Evolutionary conservation across 2,329 filamentous ascomycete species (phyloP).

Genomic region (Aspergillus awamori): DNA sequence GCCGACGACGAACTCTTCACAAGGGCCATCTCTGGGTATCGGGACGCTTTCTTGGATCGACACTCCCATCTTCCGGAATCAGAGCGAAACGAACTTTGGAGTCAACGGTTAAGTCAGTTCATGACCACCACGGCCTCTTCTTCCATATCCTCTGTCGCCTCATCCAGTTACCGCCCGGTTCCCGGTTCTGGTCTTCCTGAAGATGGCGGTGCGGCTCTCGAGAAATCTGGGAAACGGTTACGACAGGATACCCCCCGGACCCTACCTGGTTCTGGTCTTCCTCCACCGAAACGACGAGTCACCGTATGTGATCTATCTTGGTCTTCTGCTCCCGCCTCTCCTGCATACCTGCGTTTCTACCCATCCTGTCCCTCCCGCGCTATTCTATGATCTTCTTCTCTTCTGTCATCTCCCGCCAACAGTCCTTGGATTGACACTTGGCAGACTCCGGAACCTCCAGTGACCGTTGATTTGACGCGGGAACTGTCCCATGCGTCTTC

Average conservation of each 20-base stretch:
- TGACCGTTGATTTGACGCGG: slow-evolving; percentile 36
- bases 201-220: slow-evolving; percentile 26
- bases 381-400: slow-evolving; percentile 22
- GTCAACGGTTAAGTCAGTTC: slow-evolving; percentile 42
- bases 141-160: slow-evolving; percentile 16
- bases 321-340: slow-evolving; percentile 40
- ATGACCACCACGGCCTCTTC: slow-evolving; percentile 32
- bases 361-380: slow-evolving; percentile 29
- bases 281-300: slow-evolving; percentile 48
- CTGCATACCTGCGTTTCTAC: slow-evolving; percentile 26
- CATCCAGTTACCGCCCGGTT: slow-evolving; percentile 25
- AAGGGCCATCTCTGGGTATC: slow-evolving; percentile 45
- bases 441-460: slow-evolving; percentile 44
- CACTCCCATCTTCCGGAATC: slow-evolving; percentile 45
- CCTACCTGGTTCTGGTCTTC: slow-evolving; percentile 42
- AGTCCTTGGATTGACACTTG: slow-evolving; percentile 46
- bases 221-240: slow-evolving; percentile 45
- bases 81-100: slow-evolving; percentile 47
- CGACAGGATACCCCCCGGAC: slow-evolving; percentile 47
- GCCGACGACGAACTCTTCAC: slow-evolving; percentile 45
- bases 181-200: slow-evolving; percentile 24
- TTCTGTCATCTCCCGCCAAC: slow-evolving; percentile 30
- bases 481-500: slow-evolving; percentile 36
- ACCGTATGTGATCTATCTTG: slow-evolving; percentile 49
- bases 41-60: slow-evolving; percentile 46